Conservation (phyloP, 2,329 filamentous ascomycete species). For the Grosmannia penicillata region DNA sequence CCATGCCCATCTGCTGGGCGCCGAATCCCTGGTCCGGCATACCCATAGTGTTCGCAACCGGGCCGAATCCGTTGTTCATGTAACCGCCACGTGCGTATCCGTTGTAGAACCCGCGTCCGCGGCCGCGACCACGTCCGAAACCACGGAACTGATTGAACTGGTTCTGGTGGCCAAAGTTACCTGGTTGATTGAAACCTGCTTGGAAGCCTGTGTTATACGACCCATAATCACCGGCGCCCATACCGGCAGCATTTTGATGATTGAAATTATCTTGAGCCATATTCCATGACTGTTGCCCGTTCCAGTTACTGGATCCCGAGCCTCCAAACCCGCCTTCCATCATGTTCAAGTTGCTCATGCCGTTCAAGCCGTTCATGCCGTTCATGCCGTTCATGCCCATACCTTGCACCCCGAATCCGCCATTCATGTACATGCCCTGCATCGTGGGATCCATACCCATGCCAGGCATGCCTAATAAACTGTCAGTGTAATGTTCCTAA, state of each 20-base stretch:
- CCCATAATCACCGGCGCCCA: constrained; percentile 69
- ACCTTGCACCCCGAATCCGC: constrained; percentile 34
- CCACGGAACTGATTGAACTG: constrained; percentile 66
- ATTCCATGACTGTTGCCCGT: constrained; percentile 70
- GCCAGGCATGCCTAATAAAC: constrained; percentile 54
- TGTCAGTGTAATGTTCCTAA: no score
- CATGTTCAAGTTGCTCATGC: constrained; percentile 70
- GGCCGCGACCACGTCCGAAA: constrained; percentile 51
- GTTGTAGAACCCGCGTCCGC: constrained; percentile 46
- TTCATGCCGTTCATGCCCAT: constrained; percentile 67
- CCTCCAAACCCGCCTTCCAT: constrained; percentile 53
- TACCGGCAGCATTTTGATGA: constrained; percentile 69
- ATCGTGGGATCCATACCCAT: constrained; percentile 79
- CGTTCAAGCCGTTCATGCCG: constrained; percentile 54
- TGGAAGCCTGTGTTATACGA: constrained; percentile 63
- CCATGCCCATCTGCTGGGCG: neutral
- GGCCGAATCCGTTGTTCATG: constrained; percentile 2
- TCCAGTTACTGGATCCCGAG: constrained; percentile 61
- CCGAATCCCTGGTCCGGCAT: constrained; percentile 2
- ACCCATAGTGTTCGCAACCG: neutral
- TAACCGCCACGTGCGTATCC: constrained; percentile 42
- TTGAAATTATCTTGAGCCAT: constrained; percentile 81
- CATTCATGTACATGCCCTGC: constrained; percentile 65
- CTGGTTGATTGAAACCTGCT: constrained; percentile 68
- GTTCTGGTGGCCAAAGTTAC: constrained; percentile 67